Evolutionary conservation across 2,329 filamentous ascomycete genomes (phyloP), one percentile per base, ranked within the genome.

Genomic region (Amesomyces nigricolor): DNA sequence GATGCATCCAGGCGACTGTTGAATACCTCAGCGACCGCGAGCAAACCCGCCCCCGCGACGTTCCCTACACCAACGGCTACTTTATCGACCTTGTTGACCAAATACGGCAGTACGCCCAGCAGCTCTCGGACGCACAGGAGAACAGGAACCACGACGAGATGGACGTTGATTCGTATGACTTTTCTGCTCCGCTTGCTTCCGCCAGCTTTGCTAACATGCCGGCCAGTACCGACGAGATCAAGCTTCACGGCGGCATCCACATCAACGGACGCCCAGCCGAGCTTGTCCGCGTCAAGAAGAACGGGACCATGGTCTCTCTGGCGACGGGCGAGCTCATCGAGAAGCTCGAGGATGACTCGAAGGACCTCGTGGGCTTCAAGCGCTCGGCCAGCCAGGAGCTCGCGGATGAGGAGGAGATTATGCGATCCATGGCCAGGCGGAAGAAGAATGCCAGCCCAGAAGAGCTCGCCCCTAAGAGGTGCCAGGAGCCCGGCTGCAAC

Each of bases 31-130:
- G 83, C 77, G 90, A 95, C 70, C 85, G 85, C 70, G 91, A 97
- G 71, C 89, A 92, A 75, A 86, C 86, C 63, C 84, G 89, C 70
- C 87, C 89, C 58, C 78, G 83, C 72, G 92, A 97, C 72, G 86
- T 88, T 66, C 90, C 91, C 63, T 97, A 96, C 78, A 94, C 87
- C 79, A 90, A 88, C 80, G 89, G 89, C 69, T 97, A 97, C 75
- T 96, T 96, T 71, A 87, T 96, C 75, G 92, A 97, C 76, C 85
- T 97, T 59, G 86, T 95, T 71, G 89, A 95, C 71, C 91, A 96
- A 81, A 91, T 96, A 65, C 83, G 86, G 70, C 83, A 89, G 70
- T 95, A 96, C 82, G 91, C 90, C 58, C 82, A 85, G 66, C 88
- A 94, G 70, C 84, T 96, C 66, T 85, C 86, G 61, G 85, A 85